Percentiles rank a stretch among this genome's conserved stretches.
phyloP scores from a whole-genome alignment of 2,329 filamentous ascomycete genomes.

The Sphaerulina vaccinii region DNA sequence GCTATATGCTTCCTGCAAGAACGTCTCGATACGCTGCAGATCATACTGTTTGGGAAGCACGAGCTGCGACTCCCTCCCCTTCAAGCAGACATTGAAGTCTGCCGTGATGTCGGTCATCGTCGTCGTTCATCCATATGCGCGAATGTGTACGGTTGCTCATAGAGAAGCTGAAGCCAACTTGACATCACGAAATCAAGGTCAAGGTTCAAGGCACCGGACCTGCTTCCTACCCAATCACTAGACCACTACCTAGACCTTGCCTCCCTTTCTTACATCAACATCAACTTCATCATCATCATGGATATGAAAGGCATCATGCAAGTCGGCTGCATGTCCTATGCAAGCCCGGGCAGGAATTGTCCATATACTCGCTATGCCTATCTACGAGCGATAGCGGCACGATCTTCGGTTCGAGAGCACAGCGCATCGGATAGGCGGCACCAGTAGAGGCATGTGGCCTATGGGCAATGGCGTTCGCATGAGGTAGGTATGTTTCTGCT shows the following conservation, averaged over 20 bases:
- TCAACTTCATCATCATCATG: too few species aligned
- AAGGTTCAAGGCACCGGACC: not conserved
- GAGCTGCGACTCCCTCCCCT: slow-evolving; percentile 54
- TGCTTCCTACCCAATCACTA: too few species aligned
- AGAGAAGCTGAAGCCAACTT: slow-evolving; percentile 11
- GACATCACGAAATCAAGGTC: slow-evolving; percentile 4
- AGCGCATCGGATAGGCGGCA: not conserved
- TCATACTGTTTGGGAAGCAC: slow-evolving; percentile 47
- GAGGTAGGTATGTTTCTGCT: too few species aligned
- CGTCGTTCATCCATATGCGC: slow-evolving; percentile 7
- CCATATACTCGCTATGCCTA: too few species aligned
- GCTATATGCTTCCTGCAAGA: slow-evolving; percentile 88
- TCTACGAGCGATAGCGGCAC: not conserved
- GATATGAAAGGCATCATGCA: not conserved
- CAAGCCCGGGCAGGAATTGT: too few species aligned
- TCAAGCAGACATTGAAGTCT: slow-evolving; percentile 67
- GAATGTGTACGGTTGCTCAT: not conserved
- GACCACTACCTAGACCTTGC: too few species aligned
- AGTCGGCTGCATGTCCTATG: not conserved
- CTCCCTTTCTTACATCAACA: too few species aligned
- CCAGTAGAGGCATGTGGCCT: not conserved
- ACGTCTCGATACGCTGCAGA: slow-evolving; percentile 66
- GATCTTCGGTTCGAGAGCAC: not conserved
- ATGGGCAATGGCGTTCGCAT: too few species aligned
- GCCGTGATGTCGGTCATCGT: slow-evolving; percentile 61